These are phyloP conservation scores for Irpex lacteus DNA, from an alignment of 1,284 basidiomycete species.

Conservation along the genomic window DNA sequence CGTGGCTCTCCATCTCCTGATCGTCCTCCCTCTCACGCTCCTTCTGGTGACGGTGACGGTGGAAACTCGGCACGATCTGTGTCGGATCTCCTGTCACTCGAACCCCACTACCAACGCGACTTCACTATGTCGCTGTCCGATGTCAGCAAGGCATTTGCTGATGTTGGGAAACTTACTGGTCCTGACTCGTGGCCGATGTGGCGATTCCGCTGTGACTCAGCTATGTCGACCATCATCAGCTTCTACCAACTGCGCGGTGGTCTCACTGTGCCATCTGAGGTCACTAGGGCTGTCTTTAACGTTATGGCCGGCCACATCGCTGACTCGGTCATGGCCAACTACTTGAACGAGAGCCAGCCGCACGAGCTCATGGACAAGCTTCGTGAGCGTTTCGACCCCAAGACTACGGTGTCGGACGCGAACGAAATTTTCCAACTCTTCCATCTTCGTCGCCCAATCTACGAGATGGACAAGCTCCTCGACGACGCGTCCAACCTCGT, in stretches of 20 bases:
- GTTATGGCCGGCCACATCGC: background rate
- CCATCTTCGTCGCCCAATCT: background rate
- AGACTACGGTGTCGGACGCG: background rate
- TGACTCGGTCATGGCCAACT: background rate
- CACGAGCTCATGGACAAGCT: background rate
- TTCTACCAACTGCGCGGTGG: background rate
- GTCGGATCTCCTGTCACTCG: background rate
- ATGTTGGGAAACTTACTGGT: conserved; percentile 1
- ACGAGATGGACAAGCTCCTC: conserved; percentile 1
- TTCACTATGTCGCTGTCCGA: background rate
- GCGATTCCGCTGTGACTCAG: background rate
- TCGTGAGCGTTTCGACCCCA: background rate
- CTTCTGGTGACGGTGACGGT: background rate
- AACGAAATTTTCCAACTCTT: conserved; percentile 1
- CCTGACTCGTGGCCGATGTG: background rate
- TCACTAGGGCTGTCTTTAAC: background rate
- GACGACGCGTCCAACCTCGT: background rate
- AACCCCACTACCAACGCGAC: background rate
- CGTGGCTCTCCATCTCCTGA: background rate
- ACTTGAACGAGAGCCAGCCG: background rate
- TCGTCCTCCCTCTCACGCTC: background rate
- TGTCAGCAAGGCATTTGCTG: background rate
- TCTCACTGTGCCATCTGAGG: background rate
- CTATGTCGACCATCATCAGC: background rate
- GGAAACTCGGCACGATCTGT: background rate